A percentile compares a stretch with the other conserved stretches of the same genome.
Evolutionary conservation across 2,329 filamentous ascomycete genomes (phyloP).

Genomic region (Cryphonectria parasitica): DNA sequence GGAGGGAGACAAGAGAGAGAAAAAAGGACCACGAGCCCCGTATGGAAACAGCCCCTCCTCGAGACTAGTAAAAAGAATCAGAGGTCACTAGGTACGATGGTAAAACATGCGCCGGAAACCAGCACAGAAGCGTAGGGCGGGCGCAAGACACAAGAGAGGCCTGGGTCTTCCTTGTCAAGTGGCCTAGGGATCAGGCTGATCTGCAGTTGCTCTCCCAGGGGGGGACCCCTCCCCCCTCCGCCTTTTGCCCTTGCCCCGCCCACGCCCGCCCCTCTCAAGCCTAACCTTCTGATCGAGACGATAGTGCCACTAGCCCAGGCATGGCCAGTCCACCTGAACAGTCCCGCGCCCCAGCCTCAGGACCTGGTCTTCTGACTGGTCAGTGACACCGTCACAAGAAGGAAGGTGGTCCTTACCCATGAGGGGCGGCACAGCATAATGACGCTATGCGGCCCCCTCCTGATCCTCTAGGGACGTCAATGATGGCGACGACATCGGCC

Average conservation of each 20-base stretch:
- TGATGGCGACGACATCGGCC: slow-evolving; percentile 8
- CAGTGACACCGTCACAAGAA: slow-evolving; percentile 20
- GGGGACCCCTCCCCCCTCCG: not conserved
- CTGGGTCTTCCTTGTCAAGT: slow-evolving; percentile 24
- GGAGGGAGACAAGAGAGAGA: not conserved
- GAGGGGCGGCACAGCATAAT: slow-evolving; percentile 10
- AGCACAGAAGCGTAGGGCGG: not conserved
- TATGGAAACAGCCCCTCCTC: not conserved
- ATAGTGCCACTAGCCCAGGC: slow-evolving; percentile 11
- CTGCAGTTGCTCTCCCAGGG: slow-evolving; percentile 3
- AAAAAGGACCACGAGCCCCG: not conserved
- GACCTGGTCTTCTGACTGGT: slow-evolving; percentile 27
- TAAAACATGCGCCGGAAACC: slow-evolving; percentile 1
- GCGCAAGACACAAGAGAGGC: not conserved
- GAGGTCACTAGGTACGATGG: not conserved
- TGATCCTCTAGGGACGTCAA: not conserved
- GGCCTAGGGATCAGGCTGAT: slow-evolving; percentile 21
- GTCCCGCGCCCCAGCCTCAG: not conserved
- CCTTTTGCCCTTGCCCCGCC: not conserved
- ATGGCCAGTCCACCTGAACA: slow-evolving; percentile 8
- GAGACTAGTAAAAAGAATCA: not conserved
- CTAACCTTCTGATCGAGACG: slow-evolving; percentile 3
- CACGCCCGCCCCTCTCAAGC: not conserved
- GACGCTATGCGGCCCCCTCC: slow-evolving; percentile 17
- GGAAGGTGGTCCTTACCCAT: not conserved